Evolutionary conservation across 345 rosid genomes (phyloP).

Genomic region (Streptanthus diversifolius): DNA sequence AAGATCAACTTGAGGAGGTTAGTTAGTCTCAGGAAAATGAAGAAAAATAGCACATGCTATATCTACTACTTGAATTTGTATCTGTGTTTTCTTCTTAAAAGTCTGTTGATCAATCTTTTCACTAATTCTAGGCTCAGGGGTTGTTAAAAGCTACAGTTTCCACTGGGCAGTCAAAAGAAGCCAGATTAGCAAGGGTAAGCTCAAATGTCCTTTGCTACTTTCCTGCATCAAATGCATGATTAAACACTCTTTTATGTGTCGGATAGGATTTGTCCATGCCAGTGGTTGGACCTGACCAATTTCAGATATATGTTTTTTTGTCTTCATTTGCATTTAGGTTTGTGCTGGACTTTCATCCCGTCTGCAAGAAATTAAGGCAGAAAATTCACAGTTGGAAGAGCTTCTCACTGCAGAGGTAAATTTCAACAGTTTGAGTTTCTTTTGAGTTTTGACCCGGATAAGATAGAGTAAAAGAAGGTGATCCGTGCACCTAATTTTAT

Average conservation of each 20-base stretch:
- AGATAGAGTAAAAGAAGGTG: neutral
- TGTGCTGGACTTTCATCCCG: constrained; percentile 96
- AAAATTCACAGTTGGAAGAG: constrained; percentile 98
- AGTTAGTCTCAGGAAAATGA: constrained; percentile 15
- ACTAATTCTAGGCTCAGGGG: constrained; percentile 82
- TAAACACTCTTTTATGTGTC: neutral
- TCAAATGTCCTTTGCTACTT: constrained; percentile 4
- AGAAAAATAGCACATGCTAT: constrained; percentile 2
- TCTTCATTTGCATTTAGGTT: constrained; percentile 46
- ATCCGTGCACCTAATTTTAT: constrained; percentile 19
- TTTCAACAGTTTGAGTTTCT: neutral
- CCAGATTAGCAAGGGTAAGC: constrained; percentile 95
- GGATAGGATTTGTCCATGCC: constrained; percentile 6
- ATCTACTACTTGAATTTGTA: neutral
- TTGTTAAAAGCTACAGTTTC: constrained; percentile 77
- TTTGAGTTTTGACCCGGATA: too few species aligned
- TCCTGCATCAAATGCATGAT: neutral
- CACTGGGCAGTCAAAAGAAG: constrained; percentile 96
- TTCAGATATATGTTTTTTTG: constrained; percentile 1
- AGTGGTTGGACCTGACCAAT: neutral
- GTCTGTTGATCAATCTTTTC: constrained; percentile 24
- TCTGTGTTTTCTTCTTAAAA: neutral
- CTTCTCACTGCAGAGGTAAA: constrained; percentile 33
- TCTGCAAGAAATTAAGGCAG: constrained; percentile 93
- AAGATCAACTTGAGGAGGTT: constrained; percentile 97